Percentiles rank a stretch among this genome's conserved stretches.
Evolutionary conservation across 768 basidiomycete genomes (phyloP).

Genomic region (Multifurca ochricompacta): DNA sequence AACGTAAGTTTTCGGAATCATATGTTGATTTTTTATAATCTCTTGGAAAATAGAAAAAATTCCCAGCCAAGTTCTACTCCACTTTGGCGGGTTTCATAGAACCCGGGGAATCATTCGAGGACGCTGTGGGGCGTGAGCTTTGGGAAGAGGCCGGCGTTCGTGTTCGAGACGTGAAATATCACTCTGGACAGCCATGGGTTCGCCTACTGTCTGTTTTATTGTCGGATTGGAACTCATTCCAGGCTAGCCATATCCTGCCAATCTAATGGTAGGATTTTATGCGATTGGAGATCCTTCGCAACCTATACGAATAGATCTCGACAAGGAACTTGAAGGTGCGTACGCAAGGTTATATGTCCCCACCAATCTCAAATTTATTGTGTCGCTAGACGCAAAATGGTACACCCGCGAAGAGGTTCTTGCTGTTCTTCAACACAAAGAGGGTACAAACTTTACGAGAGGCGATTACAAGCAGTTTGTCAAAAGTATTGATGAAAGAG

Average conservation of each 20-base stretch:
- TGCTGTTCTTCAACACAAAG: conserved; percentile 48
- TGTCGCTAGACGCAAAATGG: conserved; percentile 72
- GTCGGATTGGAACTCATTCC: neutral
- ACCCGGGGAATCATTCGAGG: conserved; percentile 90
- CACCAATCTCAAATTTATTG: neutral
- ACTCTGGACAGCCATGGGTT: conserved; percentile 85
- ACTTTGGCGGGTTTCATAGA: conserved; percentile 92
- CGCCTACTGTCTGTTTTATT: conserved; percentile 20
- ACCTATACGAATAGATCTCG: conserved; percentile 76
- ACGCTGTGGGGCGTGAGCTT: conserved; percentile 86
- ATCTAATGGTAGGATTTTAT: conserved; percentile 86
- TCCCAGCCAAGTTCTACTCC: conserved; percentile 70
- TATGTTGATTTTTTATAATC: neutral
- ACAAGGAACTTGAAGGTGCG: conserved; percentile 88
- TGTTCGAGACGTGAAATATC: conserved; percentile 77
- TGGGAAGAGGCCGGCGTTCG: conserved; percentile 95
- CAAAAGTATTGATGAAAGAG: conserved; percentile 33
- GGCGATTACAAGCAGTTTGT: conserved; percentile 45
- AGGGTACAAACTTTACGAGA: conserved; percentile 42
- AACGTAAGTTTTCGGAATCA: conserved; percentile 44
- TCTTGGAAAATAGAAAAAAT: conserved; percentile 42
- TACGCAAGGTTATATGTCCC: neutral
- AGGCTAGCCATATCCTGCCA: conserved; percentile 78
- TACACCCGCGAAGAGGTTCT: conserved; percentile 70
- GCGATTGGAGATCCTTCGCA: conserved; percentile 67